These are phyloP conservation scores for Telopea speciosissima DNA, from an alignment of 177 flowering plant genomes.

Conservation along the genomic window DNA sequence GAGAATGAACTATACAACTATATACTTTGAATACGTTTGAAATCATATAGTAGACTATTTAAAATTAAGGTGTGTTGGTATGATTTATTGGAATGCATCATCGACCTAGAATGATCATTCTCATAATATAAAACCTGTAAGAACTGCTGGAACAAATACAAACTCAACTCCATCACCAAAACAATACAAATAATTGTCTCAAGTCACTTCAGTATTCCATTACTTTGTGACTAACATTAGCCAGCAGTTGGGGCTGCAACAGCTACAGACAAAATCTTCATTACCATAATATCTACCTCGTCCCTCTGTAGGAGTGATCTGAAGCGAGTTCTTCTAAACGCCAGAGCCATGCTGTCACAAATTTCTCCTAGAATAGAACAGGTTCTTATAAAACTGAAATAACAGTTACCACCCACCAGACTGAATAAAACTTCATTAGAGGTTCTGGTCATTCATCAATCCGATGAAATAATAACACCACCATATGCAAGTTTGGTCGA, in stretches of 20 bases:
- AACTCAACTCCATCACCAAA: background rate
- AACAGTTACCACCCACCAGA: background rate
- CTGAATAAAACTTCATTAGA: background rate
- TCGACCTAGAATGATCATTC: background rate
- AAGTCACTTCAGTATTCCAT: background rate
- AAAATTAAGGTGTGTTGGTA: no score
- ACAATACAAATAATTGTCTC: background rate
- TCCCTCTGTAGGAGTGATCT: background rate
- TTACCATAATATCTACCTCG: background rate
- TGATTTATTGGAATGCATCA: no score
- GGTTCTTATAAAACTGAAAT: background rate
- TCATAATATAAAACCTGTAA: background rate
- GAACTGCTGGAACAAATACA: background rate
- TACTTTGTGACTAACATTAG: background rate
- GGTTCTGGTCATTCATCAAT: background rate
- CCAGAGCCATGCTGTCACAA: background rate
- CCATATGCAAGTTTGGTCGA: background rate
- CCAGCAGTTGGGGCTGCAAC: background rate
- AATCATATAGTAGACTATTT: no score
- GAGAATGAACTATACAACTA: no score
- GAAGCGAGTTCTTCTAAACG: background rate
- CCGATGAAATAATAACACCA: background rate
- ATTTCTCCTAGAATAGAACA: background rate
- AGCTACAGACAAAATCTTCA: background rate
- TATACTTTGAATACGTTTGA: no score